Evolutionary conservation across 202 grass and related monocot genomes (phyloP), one percentile per base, ranked within the genome.

Genomic region (Alloteropsis angusta): DNA sequence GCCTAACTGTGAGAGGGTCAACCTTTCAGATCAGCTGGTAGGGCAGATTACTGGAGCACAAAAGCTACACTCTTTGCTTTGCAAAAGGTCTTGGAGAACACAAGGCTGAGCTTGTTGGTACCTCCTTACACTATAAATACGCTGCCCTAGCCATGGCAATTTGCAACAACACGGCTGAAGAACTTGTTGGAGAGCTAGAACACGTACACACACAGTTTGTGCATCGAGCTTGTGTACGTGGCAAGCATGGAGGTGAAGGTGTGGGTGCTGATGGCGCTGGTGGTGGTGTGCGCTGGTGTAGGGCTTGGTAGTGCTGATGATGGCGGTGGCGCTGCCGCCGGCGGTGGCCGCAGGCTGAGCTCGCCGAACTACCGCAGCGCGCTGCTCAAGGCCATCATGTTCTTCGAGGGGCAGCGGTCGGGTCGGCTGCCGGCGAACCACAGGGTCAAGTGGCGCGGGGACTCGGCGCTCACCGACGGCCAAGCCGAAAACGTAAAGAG

Each of bases 361-460:
- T 81, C 88, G 45, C 76, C 72, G 7, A 63, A 95, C 78, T 92
- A 95, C 37, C 6, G 8, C 19, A 46, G 63, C 21, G 89, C 92
- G 15, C 74, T 95, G 46, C 30, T 10, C 16, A 92, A 92, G 84
- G 39, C 86, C 46, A 85, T 95, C 41, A 26, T 83, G 1, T 95
- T 92, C 88, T 95, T 89, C 64, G 92, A 95, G 80, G 92, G 88
- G 58, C 86, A 92, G 86, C 48, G 89, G 28, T 92, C 89, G 1
- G 92, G 89, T 2, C 63, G 64, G 54, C 81, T 95, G 56, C 89
- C 86, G 7, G 38, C 80, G 16, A 60, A 54, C 37, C 89, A 95
- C 47, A 64, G 89, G 42, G 46, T 45, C 19, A 58, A 5, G 5
- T 95, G 92, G 92, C 74, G 86, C 17, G 84, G 78, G 6, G 63